A percentile compares a stretch with the other conserved stretches of the same genome.
These are phyloP conservation scores for Aurifilum marmelostoma DNA, from an alignment of 2,329 filamentous ascomycete genomes.

Conservation along the genomic window DNA sequence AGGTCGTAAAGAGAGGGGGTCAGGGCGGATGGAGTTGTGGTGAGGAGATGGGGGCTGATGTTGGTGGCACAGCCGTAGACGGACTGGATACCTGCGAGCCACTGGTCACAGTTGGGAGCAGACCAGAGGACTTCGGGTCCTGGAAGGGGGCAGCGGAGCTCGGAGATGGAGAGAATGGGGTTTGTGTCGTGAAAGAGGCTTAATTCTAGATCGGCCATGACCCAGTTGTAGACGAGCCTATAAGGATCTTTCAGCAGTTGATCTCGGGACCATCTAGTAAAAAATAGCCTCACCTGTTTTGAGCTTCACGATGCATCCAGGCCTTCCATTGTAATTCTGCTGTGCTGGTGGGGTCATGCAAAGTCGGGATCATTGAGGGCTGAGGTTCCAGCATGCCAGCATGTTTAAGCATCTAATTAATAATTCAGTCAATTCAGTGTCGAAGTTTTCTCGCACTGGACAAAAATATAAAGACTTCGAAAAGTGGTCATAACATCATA, in stretches of 20 bases:
- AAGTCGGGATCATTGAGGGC: constrained; percentile 47
- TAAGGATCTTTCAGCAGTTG: not conserved
- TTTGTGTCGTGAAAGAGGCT: constrained; percentile 67
- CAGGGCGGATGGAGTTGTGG: constrained; percentile 52
- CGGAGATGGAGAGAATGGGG: constrained; percentile 66
- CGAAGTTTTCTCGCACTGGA: too few species aligned
- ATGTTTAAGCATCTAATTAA: constrained; percentile 65
- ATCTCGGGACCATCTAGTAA: too few species aligned
- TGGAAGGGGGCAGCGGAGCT: constrained; percentile 67
- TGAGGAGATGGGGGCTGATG: constrained; percentile 56
- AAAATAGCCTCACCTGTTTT: constrained; percentile 53
- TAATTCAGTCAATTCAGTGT: too few species aligned
- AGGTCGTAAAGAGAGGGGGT: constrained; percentile 65
- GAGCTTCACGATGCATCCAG: constrained; percentile 68
- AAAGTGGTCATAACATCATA: not conserved
- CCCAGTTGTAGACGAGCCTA: constrained; percentile 75
- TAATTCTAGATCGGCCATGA: constrained; percentile 74
- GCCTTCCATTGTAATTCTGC: constrained; percentile 60
- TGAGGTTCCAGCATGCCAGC: constrained; percentile 66
- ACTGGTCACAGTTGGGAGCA: constrained; percentile 59
- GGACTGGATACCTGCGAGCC: constrained; percentile 62
- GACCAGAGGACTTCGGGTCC: constrained; percentile 65
- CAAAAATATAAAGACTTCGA: too few species aligned
- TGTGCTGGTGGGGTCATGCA: constrained; percentile 46
- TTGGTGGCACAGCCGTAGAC: constrained; percentile 56